Conservation (phyloP, 2,329 filamentous ascomycete species). For the Calonectria henricotiae region DNA sequence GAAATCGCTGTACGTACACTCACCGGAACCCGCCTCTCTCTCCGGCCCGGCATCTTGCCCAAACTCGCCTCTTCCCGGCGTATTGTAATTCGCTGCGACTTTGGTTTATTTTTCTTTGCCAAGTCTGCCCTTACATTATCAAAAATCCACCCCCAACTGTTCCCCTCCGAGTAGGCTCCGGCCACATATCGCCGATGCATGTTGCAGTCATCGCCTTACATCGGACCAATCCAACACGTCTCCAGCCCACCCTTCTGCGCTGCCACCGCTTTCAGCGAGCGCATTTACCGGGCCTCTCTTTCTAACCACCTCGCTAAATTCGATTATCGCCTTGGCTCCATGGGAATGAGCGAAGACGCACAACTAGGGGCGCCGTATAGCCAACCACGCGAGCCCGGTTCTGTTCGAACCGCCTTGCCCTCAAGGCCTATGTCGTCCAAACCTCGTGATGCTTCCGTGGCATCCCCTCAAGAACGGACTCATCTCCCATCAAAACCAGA, state of each 20-base stretch:
- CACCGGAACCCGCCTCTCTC: slow-evolving; percentile 40
- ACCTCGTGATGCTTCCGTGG: slow-evolving; percentile 47
- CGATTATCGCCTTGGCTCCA: slow-evolving; percentile 34
- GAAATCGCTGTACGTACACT: slow-evolving; percentile 24
- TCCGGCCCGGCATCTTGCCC: slow-evolving; percentile 49
- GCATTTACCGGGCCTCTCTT: slow-evolving; percentile 24
- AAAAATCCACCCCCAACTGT: slow-evolving; percentile 28
- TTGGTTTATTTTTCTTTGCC: slow-evolving; percentile 41
- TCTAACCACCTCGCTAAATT: slow-evolving; percentile 23
- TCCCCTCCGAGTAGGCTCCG: slow-evolving; percentile 29
- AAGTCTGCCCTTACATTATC: slow-evolving; percentile 39
- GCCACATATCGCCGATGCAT: slow-evolving; percentile 46
- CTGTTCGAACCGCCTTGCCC: slow-evolving; percentile 59
- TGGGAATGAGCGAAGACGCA: slow-evolving; percentile 56
- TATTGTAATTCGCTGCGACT: slow-evolving; percentile 43
- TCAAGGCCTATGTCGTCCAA: slow-evolving; percentile 59
- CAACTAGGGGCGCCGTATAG: slow-evolving; percentile 50
- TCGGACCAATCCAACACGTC: slow-evolving; percentile 39
- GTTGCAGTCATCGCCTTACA: slow-evolving; percentile 39
- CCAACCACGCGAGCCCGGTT: slow-evolving; percentile 54
- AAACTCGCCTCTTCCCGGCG: slow-evolving; percentile 48
- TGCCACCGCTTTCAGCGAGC: slow-evolving; percentile 25
- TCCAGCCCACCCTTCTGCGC: slow-evolving; percentile 35
- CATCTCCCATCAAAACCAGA: slow-evolving; percentile 50
- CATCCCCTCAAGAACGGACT: slow-evolving; percentile 44